Base-by-base conservation (phyloP, 106 monocot genomes). In the Chionographis japonica region DNA sequence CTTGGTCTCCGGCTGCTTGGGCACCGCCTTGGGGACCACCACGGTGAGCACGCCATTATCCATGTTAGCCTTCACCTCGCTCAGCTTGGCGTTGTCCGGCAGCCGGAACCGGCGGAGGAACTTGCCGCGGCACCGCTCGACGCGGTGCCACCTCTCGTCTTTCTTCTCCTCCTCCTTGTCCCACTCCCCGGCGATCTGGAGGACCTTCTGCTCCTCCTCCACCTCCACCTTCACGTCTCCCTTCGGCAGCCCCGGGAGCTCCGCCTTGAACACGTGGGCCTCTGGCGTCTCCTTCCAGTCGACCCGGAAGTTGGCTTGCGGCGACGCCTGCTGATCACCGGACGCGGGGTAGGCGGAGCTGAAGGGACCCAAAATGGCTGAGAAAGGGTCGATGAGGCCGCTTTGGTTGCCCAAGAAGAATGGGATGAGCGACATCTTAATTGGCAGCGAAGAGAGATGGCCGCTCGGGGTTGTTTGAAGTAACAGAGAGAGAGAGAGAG, bases 91-190 rank as follows among this genome's bases (percentile, higher is more conserved):
- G 66, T 83, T 86, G 9, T 83, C 88, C 40, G 93, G 89, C 52
- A 93, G 60, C 71, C 89, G 52, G 67, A 93, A 81, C 79, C 81
- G 89, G 8, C 93, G 72, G 89, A 89, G 89, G 84, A 93, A 93
- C 72, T 71, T 78, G 57, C 88, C 92, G 49, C 77, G 73, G 1
- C 64, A 62, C 3, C 93, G 38, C 81, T 89, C 93, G 2, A 79
- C 68, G 12, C 68, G 50, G 74, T 93, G 93, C 89, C 83, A 89
- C 2, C 81, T 70, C 15, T 89, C 93, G 2, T 59, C 92, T 49
- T 82, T 74, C 62, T 71, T 78, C 81, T 83, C 80, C 52, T 80
- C 82, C 58, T 85, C 85, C 11, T 62, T 54, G 79, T 73, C 82
- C 35, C 85, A 43, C 82, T 92, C 88, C 41, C 91, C 91, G 54